phyloP scores from a whole-genome alignment of 139 green algal species.

The Pleodorina starrii region DNA sequence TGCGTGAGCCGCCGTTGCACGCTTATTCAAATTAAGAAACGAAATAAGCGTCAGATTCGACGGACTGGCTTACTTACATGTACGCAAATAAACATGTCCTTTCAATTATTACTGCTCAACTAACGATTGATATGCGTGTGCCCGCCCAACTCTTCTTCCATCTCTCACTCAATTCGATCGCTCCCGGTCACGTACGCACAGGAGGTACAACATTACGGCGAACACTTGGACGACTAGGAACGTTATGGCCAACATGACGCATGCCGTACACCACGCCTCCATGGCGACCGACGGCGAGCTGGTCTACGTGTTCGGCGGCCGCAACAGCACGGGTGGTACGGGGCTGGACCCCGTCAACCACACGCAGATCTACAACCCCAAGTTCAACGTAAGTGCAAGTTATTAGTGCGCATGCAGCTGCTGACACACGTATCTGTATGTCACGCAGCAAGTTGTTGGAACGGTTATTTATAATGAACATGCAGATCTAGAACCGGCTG shows the following conservation, averaged over 20 bases:
- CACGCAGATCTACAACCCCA: slow-evolving; percentile 2
- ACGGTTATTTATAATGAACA: not conserved
- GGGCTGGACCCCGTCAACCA: not conserved
- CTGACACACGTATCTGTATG: too few relatives aligned
- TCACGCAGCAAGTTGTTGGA: too few relatives aligned
- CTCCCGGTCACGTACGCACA: not conserved
- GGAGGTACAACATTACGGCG: not conserved
- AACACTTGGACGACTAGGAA: not conserved
- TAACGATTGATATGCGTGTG: too few relatives aligned
- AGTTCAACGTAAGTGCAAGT: not conserved
- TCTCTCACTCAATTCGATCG: not conserved
- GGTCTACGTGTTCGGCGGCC: slow-evolving; percentile 12
- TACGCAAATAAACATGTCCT: not conserved
- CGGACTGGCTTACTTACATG: too few relatives aligned
- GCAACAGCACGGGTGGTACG: slow-evolving; percentile 1
- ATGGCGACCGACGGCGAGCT: not conserved
- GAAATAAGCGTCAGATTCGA: too few relatives aligned
- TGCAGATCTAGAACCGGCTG: too few relatives aligned
- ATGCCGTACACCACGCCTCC: not conserved
- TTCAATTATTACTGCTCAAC: too few relatives aligned
- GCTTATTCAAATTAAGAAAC: too few relatives aligned
- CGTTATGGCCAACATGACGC: not conserved
- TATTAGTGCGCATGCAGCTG: too few relatives aligned
- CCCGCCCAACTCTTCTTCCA: too few relatives aligned
- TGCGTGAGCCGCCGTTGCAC: too few relatives aligned